Conservation (phyloP, 129 eudicot species). For the Heracleum sosnowskyi region DNA sequence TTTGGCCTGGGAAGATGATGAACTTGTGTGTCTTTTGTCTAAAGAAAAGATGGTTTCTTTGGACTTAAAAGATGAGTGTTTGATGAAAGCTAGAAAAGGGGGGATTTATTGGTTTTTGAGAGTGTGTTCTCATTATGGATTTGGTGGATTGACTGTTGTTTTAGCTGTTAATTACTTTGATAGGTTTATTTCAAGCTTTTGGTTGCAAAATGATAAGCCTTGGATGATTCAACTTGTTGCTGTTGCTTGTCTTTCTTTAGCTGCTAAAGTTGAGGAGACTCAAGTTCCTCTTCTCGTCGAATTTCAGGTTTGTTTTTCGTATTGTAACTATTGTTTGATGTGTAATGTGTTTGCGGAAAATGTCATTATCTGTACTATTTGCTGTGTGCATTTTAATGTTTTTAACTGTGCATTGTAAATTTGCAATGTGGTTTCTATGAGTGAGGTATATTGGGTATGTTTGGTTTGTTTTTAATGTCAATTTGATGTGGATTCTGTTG, state of each 20-base stretch:
- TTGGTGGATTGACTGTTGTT: slow-evolving; percentile 46
- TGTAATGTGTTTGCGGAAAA: slow-evolving; percentile 20
- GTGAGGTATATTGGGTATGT: background rate
- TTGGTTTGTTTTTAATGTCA: slow-evolving; percentile 26
- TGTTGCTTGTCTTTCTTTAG: slow-evolving; percentile 84
- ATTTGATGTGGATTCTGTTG: slow-evolving; percentile 8
- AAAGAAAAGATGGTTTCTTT: slow-evolving; percentile 40
- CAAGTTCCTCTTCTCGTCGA: slow-evolving; percentile 75
- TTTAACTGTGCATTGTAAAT: slow-evolving; percentile 9
- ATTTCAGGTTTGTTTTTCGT: slow-evolving; percentile 48
- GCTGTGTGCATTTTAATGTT: too few relatives aligned
- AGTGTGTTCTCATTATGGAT: slow-evolving; percentile 58
- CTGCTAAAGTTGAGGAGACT: slow-evolving; percentile 95
- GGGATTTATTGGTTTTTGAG: slow-evolving; percentile 65
- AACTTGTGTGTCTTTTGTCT: slow-evolving; percentile 46
- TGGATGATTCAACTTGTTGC: slow-evolving; percentile 90
- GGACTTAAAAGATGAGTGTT: slow-evolving; percentile 3
- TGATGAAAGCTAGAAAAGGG: slow-evolving; percentile 12
- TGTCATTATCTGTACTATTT: background rate
- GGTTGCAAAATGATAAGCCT: slow-evolving; percentile 70
- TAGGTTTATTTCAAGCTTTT: slow-evolving; percentile 44
- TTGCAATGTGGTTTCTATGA: background rate
- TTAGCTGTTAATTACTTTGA: slow-evolving; percentile 82
- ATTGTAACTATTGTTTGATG: background rate
- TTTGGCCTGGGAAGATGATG: slow-evolving; percentile 69